Evolutionary conservation across 768 basidiomycete species (phyloP).

Genomic region (Naganishia vaughanmartiniae): DNA sequence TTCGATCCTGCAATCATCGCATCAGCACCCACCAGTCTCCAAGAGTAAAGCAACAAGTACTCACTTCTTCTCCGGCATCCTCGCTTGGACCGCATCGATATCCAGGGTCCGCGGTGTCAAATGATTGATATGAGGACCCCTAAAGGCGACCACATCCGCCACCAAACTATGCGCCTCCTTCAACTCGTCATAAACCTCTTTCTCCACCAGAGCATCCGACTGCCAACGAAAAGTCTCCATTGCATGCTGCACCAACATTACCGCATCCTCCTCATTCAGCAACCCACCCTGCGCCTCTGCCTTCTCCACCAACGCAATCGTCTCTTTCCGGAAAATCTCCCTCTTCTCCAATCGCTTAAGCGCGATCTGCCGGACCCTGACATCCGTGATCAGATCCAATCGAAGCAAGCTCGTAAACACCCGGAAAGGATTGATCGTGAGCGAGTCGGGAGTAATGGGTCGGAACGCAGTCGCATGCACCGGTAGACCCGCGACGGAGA

Average conservation of each 20-base stretch:
- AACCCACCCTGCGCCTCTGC: constrained; percentile 39
- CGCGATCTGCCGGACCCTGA: constrained; percentile 34
- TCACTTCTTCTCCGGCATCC: constrained; percentile 43
- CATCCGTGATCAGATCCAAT: constrained; percentile 40
- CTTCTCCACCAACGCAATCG: constrained; percentile 32
- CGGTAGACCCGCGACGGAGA: constrained; percentile 43
- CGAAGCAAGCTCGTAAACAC: constrained; percentile 46
- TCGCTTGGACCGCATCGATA: constrained; percentile 44
- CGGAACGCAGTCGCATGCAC: constrained; percentile 49
- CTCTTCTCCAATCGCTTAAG: constrained; percentile 33
- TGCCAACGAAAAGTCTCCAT: constrained; percentile 48
- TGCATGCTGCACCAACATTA: constrained; percentile 34
- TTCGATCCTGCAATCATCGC: constrained; percentile 34
- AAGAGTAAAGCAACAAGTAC: not conserved
- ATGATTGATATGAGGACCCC: constrained; percentile 47
- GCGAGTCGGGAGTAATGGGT: constrained; percentile 34
- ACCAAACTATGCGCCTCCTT: constrained; percentile 36
- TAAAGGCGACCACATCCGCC: constrained; percentile 46
- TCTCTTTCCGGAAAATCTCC: constrained; percentile 40
- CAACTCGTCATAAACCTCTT: constrained; percentile 38
- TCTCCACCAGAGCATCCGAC: constrained; percentile 35
- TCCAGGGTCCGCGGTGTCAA: constrained; percentile 48
- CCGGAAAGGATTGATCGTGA: constrained; percentile 44
- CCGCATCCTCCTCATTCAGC: constrained; percentile 31
- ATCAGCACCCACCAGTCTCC: not conserved